phyloP scores from a whole-genome alignment of 495 filamentous ascomycete genomes.

The Lichenothelia convexa region DNA sequence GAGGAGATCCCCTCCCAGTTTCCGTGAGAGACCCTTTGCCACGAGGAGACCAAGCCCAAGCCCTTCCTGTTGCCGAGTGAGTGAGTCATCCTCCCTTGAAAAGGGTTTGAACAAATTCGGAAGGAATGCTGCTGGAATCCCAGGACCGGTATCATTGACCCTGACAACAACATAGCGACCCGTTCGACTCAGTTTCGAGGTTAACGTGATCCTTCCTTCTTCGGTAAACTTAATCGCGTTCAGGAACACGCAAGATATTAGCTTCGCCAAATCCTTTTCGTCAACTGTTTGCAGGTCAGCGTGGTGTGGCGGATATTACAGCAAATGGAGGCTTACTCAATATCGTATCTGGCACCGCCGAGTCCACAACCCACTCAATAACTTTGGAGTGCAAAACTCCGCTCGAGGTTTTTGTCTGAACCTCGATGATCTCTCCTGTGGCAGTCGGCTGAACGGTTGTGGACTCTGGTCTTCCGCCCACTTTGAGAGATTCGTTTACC shows the following conservation, averaged over 20 bases:
- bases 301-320: too few relatives aligned
- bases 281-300: constrained; percentile 27
- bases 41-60: constrained; percentile 59
- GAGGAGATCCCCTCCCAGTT: constrained; percentile 55
- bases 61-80: constrained; percentile 53
- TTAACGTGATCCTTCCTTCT: constrained; percentile 43
- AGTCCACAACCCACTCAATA: constrained; percentile 50
- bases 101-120: constrained; percentile 61
- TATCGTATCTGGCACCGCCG: constrained; percentile 44
- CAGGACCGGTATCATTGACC: constrained; percentile 52
- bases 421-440: constrained; percentile 48
- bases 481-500: constrained; percentile 50
- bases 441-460: constrained; percentile 39
- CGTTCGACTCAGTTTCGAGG: constrained; percentile 31
- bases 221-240: constrained; percentile 74
- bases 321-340: constrained; percentile 27
- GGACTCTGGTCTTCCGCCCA: constrained; percentile 57
- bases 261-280: constrained; percentile 53
- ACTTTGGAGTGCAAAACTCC: constrained; percentile 38
- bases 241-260: constrained; percentile 54
- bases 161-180: constrained; percentile 39
- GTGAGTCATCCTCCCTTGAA: constrained; percentile 52
- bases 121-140: constrained; percentile 51
- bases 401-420: constrained; percentile 38
- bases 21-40: constrained; percentile 56